phyloP scores from a whole-genome alignment of 768 basidiomycete genomes.

The Lepiota brunneoincarnata region DNA sequence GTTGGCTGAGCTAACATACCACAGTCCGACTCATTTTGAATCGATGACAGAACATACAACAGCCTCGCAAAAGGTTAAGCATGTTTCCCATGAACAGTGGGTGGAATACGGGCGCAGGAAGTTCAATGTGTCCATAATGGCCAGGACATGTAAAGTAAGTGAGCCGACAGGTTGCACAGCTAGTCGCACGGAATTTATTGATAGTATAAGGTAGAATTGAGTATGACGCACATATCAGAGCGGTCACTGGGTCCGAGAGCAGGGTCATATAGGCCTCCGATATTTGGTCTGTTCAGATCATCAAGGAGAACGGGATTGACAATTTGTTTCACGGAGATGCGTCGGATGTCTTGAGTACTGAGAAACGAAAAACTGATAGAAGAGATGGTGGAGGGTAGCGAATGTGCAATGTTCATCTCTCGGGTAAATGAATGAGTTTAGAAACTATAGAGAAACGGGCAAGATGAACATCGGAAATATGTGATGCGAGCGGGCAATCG shows the following conservation, averaged over 20 bases:
- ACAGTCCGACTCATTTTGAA: constrained; percentile 79
- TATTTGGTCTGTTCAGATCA: constrained; percentile 88
- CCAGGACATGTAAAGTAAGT: constrained; percentile 96
- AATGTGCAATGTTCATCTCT: constrained; percentile 86
- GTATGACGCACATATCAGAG: constrained; percentile 78
- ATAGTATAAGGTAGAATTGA: neutral
- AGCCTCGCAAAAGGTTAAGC: constrained; percentile 82
- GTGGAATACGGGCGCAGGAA: constrained; percentile 94
- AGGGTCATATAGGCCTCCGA: constrained; percentile 93
- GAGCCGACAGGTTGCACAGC: constrained; percentile 91
- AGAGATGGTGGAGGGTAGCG: constrained; percentile 80
- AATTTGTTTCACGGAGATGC: constrained; percentile 97
- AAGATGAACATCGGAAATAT: constrained; percentile 4
- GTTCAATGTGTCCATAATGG: constrained; percentile 96
- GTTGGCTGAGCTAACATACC: constrained; percentile 36
- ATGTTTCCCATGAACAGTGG: constrained; percentile 93
- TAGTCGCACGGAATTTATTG: constrained; percentile 29
- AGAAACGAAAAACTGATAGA: constrained; percentile 94
- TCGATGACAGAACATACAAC: constrained; percentile 91
- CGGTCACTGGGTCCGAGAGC: constrained; percentile 87
- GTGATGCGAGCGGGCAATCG: neutral
- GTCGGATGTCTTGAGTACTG: constrained; percentile 79
- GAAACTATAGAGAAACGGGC: neutral
- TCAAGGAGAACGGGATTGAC: constrained; percentile 91
- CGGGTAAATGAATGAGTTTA: neutral